Percentiles rank a stretch among this genome's conserved stretches.
These are phyloP conservation scores for Pelargonium citronellum DNA, from an alignment of 441 rosid species.

Conservation along the genomic window DNA sequence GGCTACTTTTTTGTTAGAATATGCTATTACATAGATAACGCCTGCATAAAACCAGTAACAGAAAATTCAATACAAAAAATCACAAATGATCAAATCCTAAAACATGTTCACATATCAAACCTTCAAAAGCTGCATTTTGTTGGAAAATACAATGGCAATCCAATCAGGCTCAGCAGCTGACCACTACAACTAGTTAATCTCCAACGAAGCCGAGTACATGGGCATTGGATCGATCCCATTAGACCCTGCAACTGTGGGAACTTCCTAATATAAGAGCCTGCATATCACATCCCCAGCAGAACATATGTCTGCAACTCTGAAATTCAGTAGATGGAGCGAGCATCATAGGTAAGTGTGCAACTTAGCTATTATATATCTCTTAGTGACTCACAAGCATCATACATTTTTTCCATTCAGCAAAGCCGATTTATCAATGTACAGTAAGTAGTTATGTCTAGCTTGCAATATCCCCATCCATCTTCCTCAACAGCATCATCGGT, in stretches of 20 bases:
- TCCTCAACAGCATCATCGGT: too few species aligned
- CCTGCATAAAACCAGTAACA: neutral
- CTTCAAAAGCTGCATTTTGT: slow-evolving; percentile 81
- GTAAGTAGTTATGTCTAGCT: too few species aligned
- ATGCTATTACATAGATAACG: neutral
- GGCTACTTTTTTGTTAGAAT: neutral
- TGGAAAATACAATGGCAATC: slow-evolving; percentile 73
- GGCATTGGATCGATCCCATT: slow-evolving; percentile 86
- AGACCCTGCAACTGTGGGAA: slow-evolving; percentile 88
- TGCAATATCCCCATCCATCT: too few species aligned
- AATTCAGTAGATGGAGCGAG: too few species aligned
- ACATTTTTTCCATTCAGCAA: too few species aligned
- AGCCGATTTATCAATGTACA: too few species aligned
- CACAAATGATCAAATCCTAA: neutral
- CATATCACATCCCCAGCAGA: slow-evolving; percentile 74
- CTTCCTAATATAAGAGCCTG: slow-evolving; percentile 82
- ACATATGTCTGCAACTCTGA: slow-evolving; percentile 67
- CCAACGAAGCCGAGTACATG: slow-evolving; percentile 66
- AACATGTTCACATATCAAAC: slow-evolving; percentile 43
- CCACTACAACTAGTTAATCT: slow-evolving; percentile 91
- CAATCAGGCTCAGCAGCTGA: slow-evolving; percentile 73
- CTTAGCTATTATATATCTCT: too few species aligned
- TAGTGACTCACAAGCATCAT: too few species aligned
- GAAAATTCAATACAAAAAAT: neutral
- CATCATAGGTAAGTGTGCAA: too few species aligned